These are phyloP conservation scores for Boletus pseudopeckii DNA, from an alignment of 768 basidiomycete species.

Conservation along the genomic window DNA sequence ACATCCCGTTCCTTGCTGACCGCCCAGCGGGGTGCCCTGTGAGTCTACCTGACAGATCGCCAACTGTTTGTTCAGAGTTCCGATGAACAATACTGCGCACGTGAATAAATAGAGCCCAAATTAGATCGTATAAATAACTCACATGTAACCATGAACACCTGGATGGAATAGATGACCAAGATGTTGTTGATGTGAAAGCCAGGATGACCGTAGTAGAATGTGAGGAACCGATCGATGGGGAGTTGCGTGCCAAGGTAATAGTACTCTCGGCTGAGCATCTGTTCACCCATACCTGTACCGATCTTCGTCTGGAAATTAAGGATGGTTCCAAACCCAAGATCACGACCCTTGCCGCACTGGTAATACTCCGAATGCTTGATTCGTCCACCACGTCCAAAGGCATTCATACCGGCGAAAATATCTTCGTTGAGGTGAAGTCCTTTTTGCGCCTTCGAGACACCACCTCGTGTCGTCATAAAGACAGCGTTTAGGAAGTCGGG, in stretches of 20 bases:
- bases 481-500: slow-evolving; percentile 98
- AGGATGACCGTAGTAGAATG: slow-evolving; percentile 99
- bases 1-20: slow-evolving; percentile 75
- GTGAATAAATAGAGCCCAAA: slow-evolving; percentile 4
- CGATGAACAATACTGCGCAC: slow-evolving; percentile 79
- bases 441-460: slow-evolving; percentile 99
- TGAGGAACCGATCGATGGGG: slow-evolving; percentile 97
- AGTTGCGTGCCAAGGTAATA: slow-evolving; percentile 98
- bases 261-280: slow-evolving; percentile 99
- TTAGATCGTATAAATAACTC: slow-evolving; percentile 34
- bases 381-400: slow-evolving; percentile 94
- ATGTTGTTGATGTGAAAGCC: slow-evolving; percentile 99
- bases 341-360: slow-evolving; percentile 98
- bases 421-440: slow-evolving; percentile 98
- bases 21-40: slow-evolving; percentile 70
- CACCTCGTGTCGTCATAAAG: slow-evolving; percentile 98
- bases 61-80: slow-evolving; percentile 93
- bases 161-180: slow-evolving; percentile 96
- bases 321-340: slow-evolving; percentile 98
- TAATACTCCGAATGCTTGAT: slow-evolving; percentile 99
- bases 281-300: slow-evolving; percentile 99
- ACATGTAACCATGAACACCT: slow-evolving; percentile 96
- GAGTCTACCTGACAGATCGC: slow-evolving; percentile 85
- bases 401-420: slow-evolving; percentile 99
- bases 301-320: slow-evolving; percentile 99